Base-by-base conservation (phyloP, 2,329 filamentous ascomycete genomes). In the Trichoderma koningii region DNA sequence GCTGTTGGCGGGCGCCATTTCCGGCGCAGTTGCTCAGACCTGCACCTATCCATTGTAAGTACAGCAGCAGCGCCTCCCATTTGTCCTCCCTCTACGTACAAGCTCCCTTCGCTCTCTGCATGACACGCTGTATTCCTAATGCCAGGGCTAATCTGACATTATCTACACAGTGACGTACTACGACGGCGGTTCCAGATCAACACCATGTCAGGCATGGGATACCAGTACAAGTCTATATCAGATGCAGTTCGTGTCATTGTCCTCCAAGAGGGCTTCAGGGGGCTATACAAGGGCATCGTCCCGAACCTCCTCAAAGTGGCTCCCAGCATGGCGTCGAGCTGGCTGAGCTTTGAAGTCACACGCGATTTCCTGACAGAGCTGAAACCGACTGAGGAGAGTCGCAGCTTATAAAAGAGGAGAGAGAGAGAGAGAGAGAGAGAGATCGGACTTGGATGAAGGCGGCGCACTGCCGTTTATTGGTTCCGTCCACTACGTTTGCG, bases 151-250 rank as follows among this genome's bases (percentile, higher is more conserved):
- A 38, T 5, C 4, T 5, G 34, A 12, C 3, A 72, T 74, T 66
- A 74, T 34, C 59, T 15, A 10, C 19, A 5, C 9, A 95, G 92
- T 75, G 93, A 97, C 75, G 94, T 99, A 2, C 83, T 99, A 63
- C 91, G 95, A 38, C 88, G 95, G 66, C 87, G 95, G 57, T 99
- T 99, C 76, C 95, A 99, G 75, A 95, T 99, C 80, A 99, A 99
- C 79, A 97, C 95, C 62, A 99, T 99, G 95, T 92, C 91, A 55
- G 95, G 95, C 59, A 94, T 99, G 88, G 95, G 95, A 57, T 98
- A 97, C 78, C 87, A 94, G 75, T 99, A 99, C 81, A 93, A 91
- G 73, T 90, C 89, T 7, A 89, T 99, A 50, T 83, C 87, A 68
- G 92, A 97, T 74, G 95, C 95, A 3, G 81, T 99, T 68, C 85